phyloP scores from a whole-genome alignment of 192 early-diverging fungal genomes.

The Diversispora eburnea region DNA sequence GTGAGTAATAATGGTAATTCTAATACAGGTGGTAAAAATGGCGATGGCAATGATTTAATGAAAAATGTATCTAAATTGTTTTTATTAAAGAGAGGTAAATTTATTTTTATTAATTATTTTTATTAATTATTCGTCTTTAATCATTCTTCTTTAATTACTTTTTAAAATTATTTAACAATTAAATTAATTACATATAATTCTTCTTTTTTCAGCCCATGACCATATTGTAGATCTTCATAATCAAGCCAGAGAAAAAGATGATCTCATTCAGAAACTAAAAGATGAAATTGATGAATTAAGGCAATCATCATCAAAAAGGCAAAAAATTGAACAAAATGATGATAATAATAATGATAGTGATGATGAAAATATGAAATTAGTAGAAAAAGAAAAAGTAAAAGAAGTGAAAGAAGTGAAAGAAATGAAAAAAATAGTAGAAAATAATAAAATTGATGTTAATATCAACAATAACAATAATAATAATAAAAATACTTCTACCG shows the following conservation, averaged over 20 bases:
- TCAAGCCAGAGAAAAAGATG: constrained; percentile 17
- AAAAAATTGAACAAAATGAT: background rate
- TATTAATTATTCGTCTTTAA: background rate
- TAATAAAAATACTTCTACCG: too few relatives aligned
- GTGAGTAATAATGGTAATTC: background rate
- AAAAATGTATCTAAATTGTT: constrained; percentile 27
- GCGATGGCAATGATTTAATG: background rate
- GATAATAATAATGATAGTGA: background rate
- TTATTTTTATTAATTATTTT: background rate
- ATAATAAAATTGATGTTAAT: too few relatives aligned
- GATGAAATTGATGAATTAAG: constrained; percentile 17
- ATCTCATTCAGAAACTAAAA: constrained; percentile 2
- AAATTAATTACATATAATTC: too few relatives aligned
- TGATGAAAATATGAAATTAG: background rate
- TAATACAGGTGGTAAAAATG: background rate
- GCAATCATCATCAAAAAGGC: background rate
- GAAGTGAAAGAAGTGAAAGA: too few relatives aligned
- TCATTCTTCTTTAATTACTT: too few relatives aligned
- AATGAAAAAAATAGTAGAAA: too few relatives aligned
- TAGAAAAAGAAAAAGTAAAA: too few relatives aligned
- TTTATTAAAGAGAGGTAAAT: constrained; percentile 26
- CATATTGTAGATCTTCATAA: constrained; percentile 26
- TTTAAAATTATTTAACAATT: too few relatives aligned
- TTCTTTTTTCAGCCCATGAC: constrained; percentile 15
- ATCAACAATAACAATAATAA: too few relatives aligned